Base-by-base conservation (phyloP, 2,329 filamentous ascomycete species). In the Pseudocercospora vitis region DNA sequence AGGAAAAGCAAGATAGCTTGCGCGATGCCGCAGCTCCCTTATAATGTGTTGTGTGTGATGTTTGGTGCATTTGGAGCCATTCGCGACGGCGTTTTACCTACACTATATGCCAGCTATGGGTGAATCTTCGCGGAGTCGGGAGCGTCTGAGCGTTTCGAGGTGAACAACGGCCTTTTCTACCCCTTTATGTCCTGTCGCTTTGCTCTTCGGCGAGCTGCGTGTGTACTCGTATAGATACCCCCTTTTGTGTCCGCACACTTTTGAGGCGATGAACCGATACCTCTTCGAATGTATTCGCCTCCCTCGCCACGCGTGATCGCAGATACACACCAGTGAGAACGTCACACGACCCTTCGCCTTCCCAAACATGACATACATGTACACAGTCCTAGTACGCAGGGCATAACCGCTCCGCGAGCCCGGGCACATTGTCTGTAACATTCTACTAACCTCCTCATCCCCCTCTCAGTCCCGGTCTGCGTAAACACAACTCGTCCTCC, bases 1-100 rank as follows among this genome's bases (percentile, higher is more conserved):
- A 31, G 7, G 37, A 53, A 24, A 42, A 53, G 26, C 19, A 45
- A 44, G 37, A 53, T n/a, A 31, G 42, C 24, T 29, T 42, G 37
- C 19, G 37, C n/a, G 24, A 42, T 1, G 37, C 37, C 12, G 37
- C 37, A 23, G 37, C 37, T 12, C 37, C 37, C 14, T n/a, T 24
- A 23, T 42, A 42, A 42, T 42, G 37, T 42, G 11, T 42, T 26
- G 21, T 42, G 37, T 42, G n/a, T 21, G 19, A 12, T 42, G 37
- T 42, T 24, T 42, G n/a, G n/a, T 18, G 18, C 19, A 23, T 6
- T 42, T 26, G 7, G 37, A 42, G 37, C 37, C n/a, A 24, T 42
- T 26, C 18, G 37, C 37, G 37, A 26, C n/a, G n/a, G n/a, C n/a
- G n/a, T n/a, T n/a, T n/a, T n/a, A n/a, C n/a, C n/a, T n/a, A n/a